These are phyloP conservation scores for Alisma plantagoaquatica DNA, from an alignment of 106 monocot species.

Conservation along the genomic window DNA sequence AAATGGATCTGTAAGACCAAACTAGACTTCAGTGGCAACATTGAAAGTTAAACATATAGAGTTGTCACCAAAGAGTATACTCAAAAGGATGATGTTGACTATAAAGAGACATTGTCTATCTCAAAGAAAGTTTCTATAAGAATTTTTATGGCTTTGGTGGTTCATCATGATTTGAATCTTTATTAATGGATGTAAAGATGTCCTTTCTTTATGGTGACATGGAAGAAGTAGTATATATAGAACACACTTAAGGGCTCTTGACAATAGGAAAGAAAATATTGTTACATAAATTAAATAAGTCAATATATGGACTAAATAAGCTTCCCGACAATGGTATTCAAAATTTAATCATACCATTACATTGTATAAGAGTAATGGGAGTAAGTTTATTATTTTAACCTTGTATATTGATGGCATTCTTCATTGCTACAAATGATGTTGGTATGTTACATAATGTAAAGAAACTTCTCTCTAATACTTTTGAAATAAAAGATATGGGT, in stretches of 20 bases:
- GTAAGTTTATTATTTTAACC: background rate
- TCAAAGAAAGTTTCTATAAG: background rate
- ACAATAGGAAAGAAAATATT: background rate
- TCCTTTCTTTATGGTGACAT: background rate
- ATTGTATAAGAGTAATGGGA: background rate
- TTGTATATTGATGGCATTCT: background rate
- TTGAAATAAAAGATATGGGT: slow-evolving; percentile 4
- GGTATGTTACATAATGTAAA: background rate
- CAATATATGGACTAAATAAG: slow-evolving; percentile 3
- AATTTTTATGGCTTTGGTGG: background rate
- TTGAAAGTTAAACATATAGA: background rate
- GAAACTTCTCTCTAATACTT: background rate
- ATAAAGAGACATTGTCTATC: background rate
- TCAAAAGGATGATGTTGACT: background rate
- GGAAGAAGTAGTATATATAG: background rate
- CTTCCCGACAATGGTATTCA: background rate
- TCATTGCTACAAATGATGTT: background rate
- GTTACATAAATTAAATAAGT: background rate
- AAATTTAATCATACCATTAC: slow-evolving; percentile 2
- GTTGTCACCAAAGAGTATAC: background rate
- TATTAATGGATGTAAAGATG: background rate
- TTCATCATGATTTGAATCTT: background rate
- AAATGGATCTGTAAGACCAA: slow-evolving; percentile 5
- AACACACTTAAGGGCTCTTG: too few species aligned
- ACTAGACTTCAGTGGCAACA: background rate